Percentiles rank a stretch among this genome's conserved stretches.
Evolutionary conservation across 2,329 filamentous ascomycete genomes (phyloP).

Genomic region (Hypomyces rosellus): DNA sequence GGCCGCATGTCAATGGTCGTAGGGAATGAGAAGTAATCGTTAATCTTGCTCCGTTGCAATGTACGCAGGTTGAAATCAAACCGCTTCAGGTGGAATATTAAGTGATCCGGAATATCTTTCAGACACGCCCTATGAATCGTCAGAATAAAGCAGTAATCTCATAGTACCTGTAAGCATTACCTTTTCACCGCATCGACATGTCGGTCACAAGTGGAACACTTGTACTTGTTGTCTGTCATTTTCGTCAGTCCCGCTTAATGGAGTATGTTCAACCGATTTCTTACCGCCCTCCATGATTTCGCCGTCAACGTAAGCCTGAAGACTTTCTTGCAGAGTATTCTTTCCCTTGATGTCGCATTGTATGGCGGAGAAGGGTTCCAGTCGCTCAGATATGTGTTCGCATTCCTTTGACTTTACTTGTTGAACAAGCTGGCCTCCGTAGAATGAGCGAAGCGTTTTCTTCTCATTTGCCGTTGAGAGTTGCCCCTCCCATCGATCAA

Average conservation of each 20-base stretch:
- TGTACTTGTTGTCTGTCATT: conserved; percentile 89
- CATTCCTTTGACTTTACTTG: conserved; percentile 96
- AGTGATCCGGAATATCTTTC: conserved; percentile 85
- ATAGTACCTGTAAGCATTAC: conserved; percentile 29
- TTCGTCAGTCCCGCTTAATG: background rate
- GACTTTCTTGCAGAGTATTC: conserved; percentile 71
- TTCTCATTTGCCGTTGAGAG: conserved; percentile 63
- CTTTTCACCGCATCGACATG: conserved; percentile 92
- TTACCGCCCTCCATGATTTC: conserved; percentile 88
- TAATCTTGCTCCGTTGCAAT: conserved; percentile 83
- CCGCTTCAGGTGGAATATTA: conserved; percentile 91
- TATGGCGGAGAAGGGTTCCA: conserved; percentile 89
- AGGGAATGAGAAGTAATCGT: conserved; percentile 90
- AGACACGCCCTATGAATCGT: conserved; percentile 63
- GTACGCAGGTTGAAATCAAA: conserved; percentile 77
- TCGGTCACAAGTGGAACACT: conserved; percentile 81
- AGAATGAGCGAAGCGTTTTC: conserved; percentile 71
- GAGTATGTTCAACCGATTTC: conserved; percentile 13
- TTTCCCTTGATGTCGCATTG: conserved; percentile 97
- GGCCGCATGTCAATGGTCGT: conserved; percentile 75
- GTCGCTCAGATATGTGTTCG: conserved; percentile 81
- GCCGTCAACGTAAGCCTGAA: conserved; percentile 92
- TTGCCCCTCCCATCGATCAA: conserved; percentile 85
- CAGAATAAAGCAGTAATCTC: conserved; percentile 7
- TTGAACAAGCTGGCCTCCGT: conserved; percentile 84